Base-by-base conservation (phyloP, 1,284 basidiomycete genomes). In the Abortiporus biennis region DNA sequence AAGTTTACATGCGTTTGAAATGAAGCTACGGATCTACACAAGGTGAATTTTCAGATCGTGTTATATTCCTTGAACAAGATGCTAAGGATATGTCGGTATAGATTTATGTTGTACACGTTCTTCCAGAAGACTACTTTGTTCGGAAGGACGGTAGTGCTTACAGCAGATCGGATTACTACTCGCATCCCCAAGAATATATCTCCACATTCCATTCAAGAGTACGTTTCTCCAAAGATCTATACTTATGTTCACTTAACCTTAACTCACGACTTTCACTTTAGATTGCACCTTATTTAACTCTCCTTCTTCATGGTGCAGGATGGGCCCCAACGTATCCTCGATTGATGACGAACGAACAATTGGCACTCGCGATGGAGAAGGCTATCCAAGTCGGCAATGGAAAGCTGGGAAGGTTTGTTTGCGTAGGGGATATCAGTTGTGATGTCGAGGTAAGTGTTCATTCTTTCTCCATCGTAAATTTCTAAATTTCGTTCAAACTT, bases 351-450 rank as follows among this genome's bases (percentile, higher is more conserved):
- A 86, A 76, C 24, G 66, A 69, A 0, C 78, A 88, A 49, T 68
- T 92, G 6, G 59, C 61, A 0, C 56, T 58, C 24, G 79, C 81
- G 0, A 66, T 88, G 2, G 51, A 65, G 27, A 64, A 60, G 1
- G 78, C 79, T 1, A 63, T 64, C 37, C 54, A 68, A 34, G 55
- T 78, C 20, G 71, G 76, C n/a, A 70, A 63, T 6, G 72, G 70
- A 3, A 67, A 85, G 9, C 80, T 83, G 51, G 72, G 70, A 3
- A 67, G 85, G 9, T 80, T 83, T 51, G 69, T 70, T 9, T 85
- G 80, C 41, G 74, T 94, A 17, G 87, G 87, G 4, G 92, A 95
- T 55, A 84, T 95, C 27, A 89, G 80, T 46, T 93, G 91, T 54
- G 91, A 95, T 57, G 70, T 92, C 13, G 74, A 78, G 57, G 87